These are phyloP conservation scores for Talaromyces stipitatus DNA, from an alignment of 495 filamentous ascomycete species.

Conservation along the genomic window DNA sequence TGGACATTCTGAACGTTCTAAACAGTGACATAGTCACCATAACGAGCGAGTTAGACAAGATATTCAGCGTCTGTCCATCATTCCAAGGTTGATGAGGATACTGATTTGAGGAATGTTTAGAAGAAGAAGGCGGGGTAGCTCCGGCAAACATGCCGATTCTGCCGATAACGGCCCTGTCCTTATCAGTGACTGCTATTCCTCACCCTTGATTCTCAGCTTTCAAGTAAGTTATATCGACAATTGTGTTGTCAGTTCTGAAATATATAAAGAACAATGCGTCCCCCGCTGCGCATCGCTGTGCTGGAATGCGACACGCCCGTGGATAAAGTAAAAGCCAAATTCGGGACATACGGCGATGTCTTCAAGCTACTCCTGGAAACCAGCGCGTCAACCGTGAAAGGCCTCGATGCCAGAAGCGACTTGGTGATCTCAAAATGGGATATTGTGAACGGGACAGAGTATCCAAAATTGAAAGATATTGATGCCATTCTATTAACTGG, in stretches of 20 bases:
- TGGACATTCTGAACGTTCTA: no score
- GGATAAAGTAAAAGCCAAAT: slow-evolving; percentile 47
- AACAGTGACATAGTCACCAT: no score
- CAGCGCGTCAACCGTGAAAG: slow-evolving; percentile 36
- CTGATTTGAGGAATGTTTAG: no score
- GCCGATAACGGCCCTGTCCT: background rate
- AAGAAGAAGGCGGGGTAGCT: background rate
- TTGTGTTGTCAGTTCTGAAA: no score
- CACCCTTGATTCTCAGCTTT: no score
- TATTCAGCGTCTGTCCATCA: no score
- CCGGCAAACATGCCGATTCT: background rate
- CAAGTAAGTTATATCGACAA: no score
- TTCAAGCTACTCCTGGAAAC: slow-evolving; percentile 56
- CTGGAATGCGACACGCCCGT: slow-evolving; percentile 75
- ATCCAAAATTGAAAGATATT: slow-evolving; percentile 62
- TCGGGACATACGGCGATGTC: slow-evolving; percentile 64
- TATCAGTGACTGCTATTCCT: background rate
- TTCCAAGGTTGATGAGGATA: no score
- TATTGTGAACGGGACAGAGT: slow-evolving; percentile 50
- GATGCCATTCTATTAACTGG: slow-evolving; percentile 82
- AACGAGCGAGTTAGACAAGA: background rate
- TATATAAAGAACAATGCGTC: slow-evolving; percentile 25
- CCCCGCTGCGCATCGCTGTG: slow-evolving; percentile 70
- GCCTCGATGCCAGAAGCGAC: slow-evolving; percentile 28
- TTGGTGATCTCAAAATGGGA: slow-evolving; percentile 60